Evolutionary conservation across 108 stramenopile species (phyloP).

Genomic region (Fragilariopsis cylindrus): DNA sequence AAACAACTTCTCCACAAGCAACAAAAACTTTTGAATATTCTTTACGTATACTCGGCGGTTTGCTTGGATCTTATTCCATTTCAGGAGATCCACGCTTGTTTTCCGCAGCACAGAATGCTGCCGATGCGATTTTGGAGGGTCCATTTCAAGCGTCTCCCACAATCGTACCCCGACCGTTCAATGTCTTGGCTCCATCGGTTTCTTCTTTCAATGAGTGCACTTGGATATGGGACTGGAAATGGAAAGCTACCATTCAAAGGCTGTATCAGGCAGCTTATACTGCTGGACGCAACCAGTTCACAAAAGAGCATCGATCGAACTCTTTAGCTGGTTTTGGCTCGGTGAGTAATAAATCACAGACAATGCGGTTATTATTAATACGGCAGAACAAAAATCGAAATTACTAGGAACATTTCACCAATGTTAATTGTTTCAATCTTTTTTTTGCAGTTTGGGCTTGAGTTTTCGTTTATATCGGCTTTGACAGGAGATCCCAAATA

Average conservation of each 20-base stretch:
- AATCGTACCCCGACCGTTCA: slow-evolving; percentile 48
- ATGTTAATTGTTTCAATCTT: too few relatives aligned
- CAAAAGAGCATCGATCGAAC: slow-evolving; percentile 31
- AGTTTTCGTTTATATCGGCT: slow-evolving; percentile 60
- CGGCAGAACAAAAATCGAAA: too few relatives aligned
- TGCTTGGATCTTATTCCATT: slow-evolving; percentile 62
- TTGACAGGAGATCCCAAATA: slow-evolving; percentile 40
- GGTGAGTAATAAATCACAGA: too few relatives aligned
- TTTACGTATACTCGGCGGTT: slow-evolving; percentile 68
- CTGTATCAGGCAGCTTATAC: slow-evolving; percentile 22
- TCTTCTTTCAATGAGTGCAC: background rate
- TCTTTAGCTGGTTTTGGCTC: slow-evolving; percentile 37
- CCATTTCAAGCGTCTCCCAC: slow-evolving; percentile 44
- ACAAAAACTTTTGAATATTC: slow-evolving; percentile 81
- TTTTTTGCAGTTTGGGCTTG: slow-evolving; percentile 45
- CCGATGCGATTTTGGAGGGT: slow-evolving; percentile 48
- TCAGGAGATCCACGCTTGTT: slow-evolving; percentile 54
- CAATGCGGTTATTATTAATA: too few relatives aligned
- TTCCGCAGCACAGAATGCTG: slow-evolving; percentile 45
- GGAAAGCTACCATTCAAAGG: slow-evolving; percentile 9
- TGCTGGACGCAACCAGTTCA: slow-evolving; percentile 27
- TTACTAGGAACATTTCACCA: too few relatives aligned
- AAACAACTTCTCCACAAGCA: slow-evolving; percentile 26
- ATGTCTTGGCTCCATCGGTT: slow-evolving; percentile 33
- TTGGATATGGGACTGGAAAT: slow-evolving; percentile 2